phyloP scores from a whole-genome alignment of 192 early-diverging fungal genomes.

The Phycomyces nitens region DNA sequence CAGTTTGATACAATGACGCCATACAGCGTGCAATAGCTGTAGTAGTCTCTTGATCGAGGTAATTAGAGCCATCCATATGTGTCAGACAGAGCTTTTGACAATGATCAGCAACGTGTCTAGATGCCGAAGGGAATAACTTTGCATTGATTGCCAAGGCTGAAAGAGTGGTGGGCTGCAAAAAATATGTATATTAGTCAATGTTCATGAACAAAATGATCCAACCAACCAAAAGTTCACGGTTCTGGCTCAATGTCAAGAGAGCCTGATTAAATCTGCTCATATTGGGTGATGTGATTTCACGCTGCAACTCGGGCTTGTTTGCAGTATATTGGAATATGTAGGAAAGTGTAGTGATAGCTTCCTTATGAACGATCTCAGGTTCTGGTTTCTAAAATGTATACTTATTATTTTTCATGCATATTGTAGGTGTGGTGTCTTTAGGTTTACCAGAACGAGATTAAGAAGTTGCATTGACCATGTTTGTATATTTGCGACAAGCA shows the following conservation, averaged over 20 bases:
- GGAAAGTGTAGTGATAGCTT: constrained; percentile 41
- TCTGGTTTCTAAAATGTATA: constrained; percentile 43
- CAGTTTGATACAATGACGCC: constrained; percentile 34
- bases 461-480: constrained; percentile 45
- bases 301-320: constrained; percentile 49
- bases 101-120: constrained; percentile 42
- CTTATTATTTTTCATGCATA: not conserved
- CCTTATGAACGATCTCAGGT: constrained; percentile 31
- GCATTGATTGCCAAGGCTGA: constrained; percentile 40
- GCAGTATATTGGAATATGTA: constrained; percentile 46
- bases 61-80: constrained; percentile 43
- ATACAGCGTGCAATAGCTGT: constrained; percentile 40
- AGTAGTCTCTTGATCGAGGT: constrained; percentile 29
- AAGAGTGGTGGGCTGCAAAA: constrained; percentile 39
- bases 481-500: constrained; percentile 39
- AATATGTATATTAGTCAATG: not conserved
- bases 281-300: constrained; percentile 50
- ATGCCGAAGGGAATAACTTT: constrained; percentile 47
- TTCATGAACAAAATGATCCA: not conserved
- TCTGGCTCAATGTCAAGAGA: constrained; percentile 39
- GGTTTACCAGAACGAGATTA: constrained; percentile 37
- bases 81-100: constrained; percentile 46
- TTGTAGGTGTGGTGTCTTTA: not conserved
- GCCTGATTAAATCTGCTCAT: constrained; percentile 48
- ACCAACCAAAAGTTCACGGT: constrained; percentile 45